These are phyloP conservation scores for Paxillus ammoniavirescens DNA, from an alignment of 768 basidiomycete genomes.

Conservation along the genomic window DNA sequence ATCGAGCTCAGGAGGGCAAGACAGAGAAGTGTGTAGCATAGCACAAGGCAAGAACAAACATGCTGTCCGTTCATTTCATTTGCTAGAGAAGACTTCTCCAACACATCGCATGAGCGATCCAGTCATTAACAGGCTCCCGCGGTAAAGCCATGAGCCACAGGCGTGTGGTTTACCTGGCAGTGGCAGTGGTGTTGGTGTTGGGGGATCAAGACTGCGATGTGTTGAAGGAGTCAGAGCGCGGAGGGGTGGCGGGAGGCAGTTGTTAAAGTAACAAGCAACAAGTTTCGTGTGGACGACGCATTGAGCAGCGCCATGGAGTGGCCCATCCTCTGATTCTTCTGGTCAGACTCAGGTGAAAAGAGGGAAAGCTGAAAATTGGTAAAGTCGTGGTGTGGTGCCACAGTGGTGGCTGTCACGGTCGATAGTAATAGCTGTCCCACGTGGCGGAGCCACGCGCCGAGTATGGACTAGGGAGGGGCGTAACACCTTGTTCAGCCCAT, in stretches of 20 bases:
- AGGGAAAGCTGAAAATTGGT: not conserved
- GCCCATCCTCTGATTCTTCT: no score
- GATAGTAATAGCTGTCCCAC: constrained; percentile 25
- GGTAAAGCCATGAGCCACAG: constrained; percentile 18
- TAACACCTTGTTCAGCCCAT: constrained; percentile 34
- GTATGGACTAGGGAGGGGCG: constrained; percentile 27
- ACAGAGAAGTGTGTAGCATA: not conserved
- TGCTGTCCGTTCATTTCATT: constrained; percentile 13
- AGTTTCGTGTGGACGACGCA: no score
- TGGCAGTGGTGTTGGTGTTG: not conserved
- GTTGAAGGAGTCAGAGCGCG: not conserved
- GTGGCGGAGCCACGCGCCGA: constrained; percentile 31
- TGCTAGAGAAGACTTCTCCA: constrained; percentile 23
- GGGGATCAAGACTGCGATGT: not conserved
- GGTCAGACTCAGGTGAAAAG: not conserved
- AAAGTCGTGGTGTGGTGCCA: constrained; percentile 9
- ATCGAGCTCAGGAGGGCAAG: no score
- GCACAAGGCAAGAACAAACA: not conserved
- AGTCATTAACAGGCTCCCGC: constrained; percentile 8
- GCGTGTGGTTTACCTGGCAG: constrained; percentile 10
- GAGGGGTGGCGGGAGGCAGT: no score
- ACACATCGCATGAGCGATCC: constrained; percentile 5
- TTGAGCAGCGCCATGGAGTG: no score
- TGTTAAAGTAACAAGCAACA: no score
- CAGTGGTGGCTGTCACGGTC: not conserved